A percentile compares a stretch with the other conserved stretches of the same genome.
Conservation (phyloP, 1,284 basidiomycete genomes). For the Gymnopus androsaceus region DNA sequence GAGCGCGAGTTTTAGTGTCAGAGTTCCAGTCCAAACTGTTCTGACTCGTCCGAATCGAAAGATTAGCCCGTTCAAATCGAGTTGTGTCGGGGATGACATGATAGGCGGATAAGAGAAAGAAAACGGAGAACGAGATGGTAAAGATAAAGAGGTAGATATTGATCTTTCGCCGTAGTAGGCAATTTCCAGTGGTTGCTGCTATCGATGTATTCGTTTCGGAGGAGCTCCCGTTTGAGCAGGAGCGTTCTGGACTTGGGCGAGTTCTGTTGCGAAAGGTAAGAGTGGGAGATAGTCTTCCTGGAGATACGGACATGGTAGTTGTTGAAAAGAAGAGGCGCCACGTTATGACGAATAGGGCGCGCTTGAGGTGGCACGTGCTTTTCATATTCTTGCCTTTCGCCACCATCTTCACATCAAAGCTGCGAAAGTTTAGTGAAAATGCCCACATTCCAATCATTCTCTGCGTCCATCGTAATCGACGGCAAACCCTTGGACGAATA, state of each 20-base stretch:
- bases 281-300: not conserved
- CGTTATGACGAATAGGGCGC: too few species aligned
- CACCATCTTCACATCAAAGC: too few species aligned
- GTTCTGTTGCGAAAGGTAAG: not conserved
- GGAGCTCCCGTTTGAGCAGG: not conserved
- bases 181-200: not conserved
- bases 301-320: not conserved
- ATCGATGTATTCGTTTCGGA: not conserved
- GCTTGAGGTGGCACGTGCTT: not conserved
- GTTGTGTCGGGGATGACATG: not conserved
- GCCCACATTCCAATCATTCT: not conserved
- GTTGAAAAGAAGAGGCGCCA: not conserved
- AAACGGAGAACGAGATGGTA: not conserved
- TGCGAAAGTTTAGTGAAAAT: too few species aligned
- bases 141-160: not conserved
- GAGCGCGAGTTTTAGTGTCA: not conserved
- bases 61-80: not conserved
- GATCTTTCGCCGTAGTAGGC: not conserved
- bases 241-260: not conserved
- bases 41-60: not conserved
- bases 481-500: conserved; percentile 1
- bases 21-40: not conserved
- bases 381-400: not conserved
- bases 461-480: not conserved
- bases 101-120: not conserved